These are phyloP conservation scores for Mycena maculata DNA, from an alignment of 768 basidiomycete genomes.

Conservation along the genomic window DNA sequence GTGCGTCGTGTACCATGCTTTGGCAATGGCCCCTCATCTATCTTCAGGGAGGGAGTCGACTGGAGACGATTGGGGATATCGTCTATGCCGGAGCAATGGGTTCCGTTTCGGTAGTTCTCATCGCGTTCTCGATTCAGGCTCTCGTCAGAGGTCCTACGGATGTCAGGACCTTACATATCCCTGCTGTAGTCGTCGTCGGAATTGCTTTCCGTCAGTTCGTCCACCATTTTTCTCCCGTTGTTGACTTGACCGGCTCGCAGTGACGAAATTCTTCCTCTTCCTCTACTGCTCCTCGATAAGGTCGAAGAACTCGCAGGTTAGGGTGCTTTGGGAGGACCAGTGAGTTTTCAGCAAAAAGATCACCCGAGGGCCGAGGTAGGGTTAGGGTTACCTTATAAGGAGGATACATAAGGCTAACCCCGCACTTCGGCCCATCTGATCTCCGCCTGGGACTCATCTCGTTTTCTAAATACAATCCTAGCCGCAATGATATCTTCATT, in stretches of 20 bases:
- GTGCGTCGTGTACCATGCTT: constrained; percentile 58
- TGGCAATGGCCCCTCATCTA: constrained; percentile 43
- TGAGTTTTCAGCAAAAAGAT: too few species aligned
- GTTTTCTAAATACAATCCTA: background rate
- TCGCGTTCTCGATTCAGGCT: constrained; percentile 50
- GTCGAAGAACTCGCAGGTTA: constrained; percentile 63
- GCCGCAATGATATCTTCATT: constrained; percentile 57
- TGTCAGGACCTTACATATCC: constrained; percentile 55
- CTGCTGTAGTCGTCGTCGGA: constrained; percentile 65
- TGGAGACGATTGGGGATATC: constrained; percentile 67
- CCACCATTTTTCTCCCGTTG: background rate
- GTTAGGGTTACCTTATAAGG: too few species aligned
- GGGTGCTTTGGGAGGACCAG: constrained; percentile 69
- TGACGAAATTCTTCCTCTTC: constrained; percentile 69
- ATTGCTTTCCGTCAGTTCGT: constrained; percentile 59
- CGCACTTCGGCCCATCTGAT: too few species aligned
- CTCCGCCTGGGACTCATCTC: too few species aligned
- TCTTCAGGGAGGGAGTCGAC: constrained; percentile 55
- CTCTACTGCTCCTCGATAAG: constrained; percentile 67
- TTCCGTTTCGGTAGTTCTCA: constrained; percentile 32
- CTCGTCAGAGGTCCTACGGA: constrained; percentile 4
- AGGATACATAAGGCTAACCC: too few species aligned
- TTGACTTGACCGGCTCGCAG: constrained; percentile 29
- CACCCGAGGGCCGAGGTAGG: too few species aligned
- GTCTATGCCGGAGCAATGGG: constrained; percentile 53